These are phyloP conservation scores for Sphagnum tenellum DNA, from an alignment of 225 moss, liverwort and hornwort genomes.

Conservation along the genomic window DNA sequence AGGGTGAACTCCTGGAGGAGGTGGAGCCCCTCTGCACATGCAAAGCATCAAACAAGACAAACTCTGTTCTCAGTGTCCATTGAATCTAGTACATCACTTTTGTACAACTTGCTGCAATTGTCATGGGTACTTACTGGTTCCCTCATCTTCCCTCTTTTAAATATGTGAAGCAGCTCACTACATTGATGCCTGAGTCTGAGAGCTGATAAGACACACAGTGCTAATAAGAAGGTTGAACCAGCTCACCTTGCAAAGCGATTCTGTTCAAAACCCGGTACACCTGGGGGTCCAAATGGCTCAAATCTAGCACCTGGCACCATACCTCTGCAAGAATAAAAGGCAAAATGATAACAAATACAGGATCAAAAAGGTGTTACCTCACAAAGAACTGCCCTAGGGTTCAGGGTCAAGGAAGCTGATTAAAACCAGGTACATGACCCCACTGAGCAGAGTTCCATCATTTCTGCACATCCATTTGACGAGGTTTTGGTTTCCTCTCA, in stretches of 20 bases:
- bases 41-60: neutral
- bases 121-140: neutral
- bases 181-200: neutral
- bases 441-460: no score
- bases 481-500: no score
- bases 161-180: no score
- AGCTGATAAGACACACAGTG: neutral
- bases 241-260: slow-evolving; percentile 1
- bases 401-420: no score
- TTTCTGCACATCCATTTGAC: no score
- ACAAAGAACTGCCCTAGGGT: no score
- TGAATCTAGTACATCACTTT: neutral
- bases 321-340: slow-evolving; percentile 4
- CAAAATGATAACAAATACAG: no score
- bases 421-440: no score
- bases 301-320: slow-evolving; percentile 11
- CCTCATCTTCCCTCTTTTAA: neutral
- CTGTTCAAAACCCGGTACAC: slow-evolving; percentile 11
- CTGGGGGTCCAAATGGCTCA: slow-evolving; percentile 10
- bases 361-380: no score
- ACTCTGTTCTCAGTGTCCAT: neutral
- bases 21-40: neutral
- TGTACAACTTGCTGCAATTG: neutral
- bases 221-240: neutral
- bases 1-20: slow-evolving; percentile 8